Evolutionary conservation across 1,284 basidiomycete genomes (phyloP).

Genomic region (Tilletia setariae): DNA sequence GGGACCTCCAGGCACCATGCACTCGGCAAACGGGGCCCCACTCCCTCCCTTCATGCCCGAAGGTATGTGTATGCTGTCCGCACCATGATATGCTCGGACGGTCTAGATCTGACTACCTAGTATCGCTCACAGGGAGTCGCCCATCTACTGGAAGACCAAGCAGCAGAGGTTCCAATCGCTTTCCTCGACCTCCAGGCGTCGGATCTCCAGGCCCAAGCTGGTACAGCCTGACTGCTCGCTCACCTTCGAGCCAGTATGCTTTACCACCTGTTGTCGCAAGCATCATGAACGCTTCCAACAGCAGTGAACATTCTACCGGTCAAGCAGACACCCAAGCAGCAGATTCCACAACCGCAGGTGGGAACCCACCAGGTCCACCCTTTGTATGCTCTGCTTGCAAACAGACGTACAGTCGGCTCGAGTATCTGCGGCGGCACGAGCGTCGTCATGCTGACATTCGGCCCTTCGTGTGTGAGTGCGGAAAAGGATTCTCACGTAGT

Average conservation of each 20-base stretch:
- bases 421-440: constrained; percentile 52
- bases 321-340: not conserved
- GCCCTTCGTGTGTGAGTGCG: constrained; percentile 51
- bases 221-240: not conserved
- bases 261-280: not conserved
- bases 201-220: not conserved
- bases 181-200: not conserved
- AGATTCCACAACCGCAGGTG: not conserved
- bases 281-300: not conserved
- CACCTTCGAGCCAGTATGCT: not conserved
- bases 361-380: constrained; percentile 39
- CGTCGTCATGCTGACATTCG: constrained; percentile 51
- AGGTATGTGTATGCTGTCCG: not conserved
- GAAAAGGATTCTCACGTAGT: constrained; percentile 51
- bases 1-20: not conserved
- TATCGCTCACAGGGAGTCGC: not conserved
- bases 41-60: constrained; percentile 6
- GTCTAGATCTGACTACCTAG: not conserved
- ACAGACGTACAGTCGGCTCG: constrained; percentile 51
- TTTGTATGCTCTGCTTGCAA: constrained; percentile 51
- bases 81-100: no score
- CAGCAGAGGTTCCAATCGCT: not conserved
- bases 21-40: constrained; percentile 3
- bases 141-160: not conserved
- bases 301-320: not conserved